phyloP scores from a whole-genome alignment of 2,329 filamentous ascomycete genomes.

The Sclerotinia spermophila region DNA sequence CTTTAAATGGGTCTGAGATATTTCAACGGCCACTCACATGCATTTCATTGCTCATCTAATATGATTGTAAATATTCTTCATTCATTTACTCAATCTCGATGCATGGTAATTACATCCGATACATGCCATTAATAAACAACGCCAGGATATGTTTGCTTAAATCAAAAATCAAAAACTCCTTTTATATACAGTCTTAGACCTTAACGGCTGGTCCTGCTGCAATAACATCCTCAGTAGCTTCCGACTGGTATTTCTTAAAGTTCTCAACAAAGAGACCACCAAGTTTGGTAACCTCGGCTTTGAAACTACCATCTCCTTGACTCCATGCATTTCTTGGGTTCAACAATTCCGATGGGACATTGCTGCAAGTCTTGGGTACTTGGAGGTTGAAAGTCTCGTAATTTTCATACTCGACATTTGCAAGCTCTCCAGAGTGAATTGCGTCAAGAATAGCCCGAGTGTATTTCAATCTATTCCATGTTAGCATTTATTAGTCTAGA shows the following conservation, averaged over 20 bases:
- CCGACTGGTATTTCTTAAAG: constrained; percentile 90
- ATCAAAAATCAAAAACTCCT: not conserved
- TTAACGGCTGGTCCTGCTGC: constrained; percentile 53
- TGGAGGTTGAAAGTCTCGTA: constrained; percentile 96
- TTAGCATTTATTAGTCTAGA: constrained; percentile 20
- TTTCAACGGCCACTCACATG: not conserved
- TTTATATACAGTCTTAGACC: constrained; percentile 14
- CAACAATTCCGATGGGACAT: constrained; percentile 85
- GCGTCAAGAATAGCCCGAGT: constrained; percentile 97
- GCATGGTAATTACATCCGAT: not conserved
- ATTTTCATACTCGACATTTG: constrained; percentile 86
- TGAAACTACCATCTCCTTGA: constrained; percentile 75
- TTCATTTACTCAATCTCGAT: not conserved
- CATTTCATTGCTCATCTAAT: constrained; percentile 6
- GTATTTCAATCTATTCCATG: constrained; percentile 68
- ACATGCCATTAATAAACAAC: not conserved
- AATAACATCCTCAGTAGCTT: constrained; percentile 77
- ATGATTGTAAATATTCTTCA: not conserved
- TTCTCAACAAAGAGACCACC: constrained; percentile 89
- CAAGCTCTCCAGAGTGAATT: constrained; percentile 95
- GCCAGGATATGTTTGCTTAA: not conserved
- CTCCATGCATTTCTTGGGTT: constrained; percentile 96
- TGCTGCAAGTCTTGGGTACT: constrained; percentile 87
- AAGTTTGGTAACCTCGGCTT: constrained; percentile 84
- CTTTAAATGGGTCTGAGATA: not conserved